phyloP scores from a whole-genome alignment of 1,139 yeast species.

The Zygosaccharomyces sapae region DNA sequence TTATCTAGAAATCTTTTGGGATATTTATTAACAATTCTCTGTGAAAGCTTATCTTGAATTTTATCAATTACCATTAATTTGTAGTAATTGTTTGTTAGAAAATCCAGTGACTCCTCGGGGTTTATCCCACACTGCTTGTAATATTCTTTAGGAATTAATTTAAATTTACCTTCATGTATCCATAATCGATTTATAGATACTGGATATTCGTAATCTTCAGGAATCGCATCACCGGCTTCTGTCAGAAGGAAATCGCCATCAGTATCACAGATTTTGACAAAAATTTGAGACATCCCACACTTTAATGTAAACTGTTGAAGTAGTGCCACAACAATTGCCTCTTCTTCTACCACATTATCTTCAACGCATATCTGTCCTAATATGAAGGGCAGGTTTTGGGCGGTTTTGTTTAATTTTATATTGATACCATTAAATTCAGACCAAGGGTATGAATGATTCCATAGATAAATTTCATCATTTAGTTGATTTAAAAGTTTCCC shows the following conservation, averaged over 20 bases:
- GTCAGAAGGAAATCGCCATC: slow-evolving; percentile 56
- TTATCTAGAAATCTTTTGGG: slow-evolving; percentile 19
- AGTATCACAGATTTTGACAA: slow-evolving; percentile 48
- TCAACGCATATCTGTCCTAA: slow-evolving; percentile 31
- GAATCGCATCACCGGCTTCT: slow-evolving; percentile 44
- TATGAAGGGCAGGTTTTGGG: slow-evolving; percentile 17
- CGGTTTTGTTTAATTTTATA: slow-evolving; percentile 9
- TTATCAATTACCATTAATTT: slow-evolving; percentile 29
- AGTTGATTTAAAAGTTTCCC: slow-evolving; percentile 25
- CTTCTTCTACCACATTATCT: slow-evolving; percentile 29
- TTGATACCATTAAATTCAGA: slow-evolving; percentile 28
- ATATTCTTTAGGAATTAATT: slow-evolving; percentile 30
- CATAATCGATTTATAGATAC: slow-evolving; percentile 32
- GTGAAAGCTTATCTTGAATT: slow-evolving; percentile 19
- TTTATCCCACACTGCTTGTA: slow-evolving; percentile 34
- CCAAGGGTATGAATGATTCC: slow-evolving; percentile 46
- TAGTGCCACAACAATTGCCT: slow-evolving; percentile 37
- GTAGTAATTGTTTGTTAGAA: slow-evolving; percentile 34
- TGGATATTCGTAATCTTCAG: slow-evolving; percentile 34
- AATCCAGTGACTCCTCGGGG: slow-evolving; percentile 38
- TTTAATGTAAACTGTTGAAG: slow-evolving; percentile 39
- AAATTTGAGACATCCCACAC: slow-evolving; percentile 36
- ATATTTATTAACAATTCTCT: slow-evolving; percentile 13
- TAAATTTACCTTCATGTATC: slow-evolving; percentile 31
- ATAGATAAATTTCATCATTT: slow-evolving; percentile 36